Conservation (phyloP, 768 basidiomycete species). For the Daedalea quercina region DNA sequence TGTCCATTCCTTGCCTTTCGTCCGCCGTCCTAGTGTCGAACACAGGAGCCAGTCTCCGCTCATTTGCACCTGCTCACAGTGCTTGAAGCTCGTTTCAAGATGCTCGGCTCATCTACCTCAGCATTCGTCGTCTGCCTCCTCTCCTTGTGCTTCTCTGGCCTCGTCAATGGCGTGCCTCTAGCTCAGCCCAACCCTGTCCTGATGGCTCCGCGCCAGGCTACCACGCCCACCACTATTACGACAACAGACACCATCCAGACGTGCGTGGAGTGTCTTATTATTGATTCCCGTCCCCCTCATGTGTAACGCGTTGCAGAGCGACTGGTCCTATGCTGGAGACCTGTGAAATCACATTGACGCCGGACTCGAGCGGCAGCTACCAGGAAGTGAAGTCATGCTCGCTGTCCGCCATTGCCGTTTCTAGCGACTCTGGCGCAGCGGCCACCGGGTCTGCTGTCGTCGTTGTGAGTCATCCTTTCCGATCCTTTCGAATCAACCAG, state of each 20-base stretch:
- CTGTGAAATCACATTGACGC: slow-evolving; percentile 30
- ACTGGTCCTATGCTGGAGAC: slow-evolving; percentile 23
- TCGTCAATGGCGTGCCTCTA: slow-evolving; percentile 24
- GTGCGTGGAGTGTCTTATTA: slow-evolving; percentile 25
- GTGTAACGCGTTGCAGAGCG: background rate
- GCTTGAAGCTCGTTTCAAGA: slow-evolving; percentile 11
- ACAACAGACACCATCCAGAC: slow-evolving; percentile 32
- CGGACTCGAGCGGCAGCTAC: slow-evolving; percentile 19
- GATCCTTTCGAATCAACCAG: too few species aligned
- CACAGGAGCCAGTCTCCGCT: slow-evolving; percentile 19
- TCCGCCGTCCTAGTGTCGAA: slow-evolving; percentile 17
- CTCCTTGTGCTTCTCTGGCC: slow-evolving; percentile 16
- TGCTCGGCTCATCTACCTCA: slow-evolving; percentile 19
- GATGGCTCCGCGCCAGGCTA: background rate
- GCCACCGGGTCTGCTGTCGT: background rate
- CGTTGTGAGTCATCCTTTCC: background rate
- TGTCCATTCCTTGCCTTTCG: slow-evolving; percentile 19
- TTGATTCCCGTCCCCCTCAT: too few species aligned
- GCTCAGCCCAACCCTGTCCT: slow-evolving; percentile 1
- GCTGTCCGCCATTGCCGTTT: slow-evolving; percentile 1
- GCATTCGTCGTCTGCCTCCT: slow-evolving; percentile 19
- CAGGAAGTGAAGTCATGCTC: slow-evolving; percentile 27
- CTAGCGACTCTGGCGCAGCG: slow-evolving; percentile 8
- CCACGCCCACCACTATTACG: slow-evolving; percentile 28
- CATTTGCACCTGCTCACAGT: slow-evolving; percentile 1